Evolutionary conservation across 2,329 filamentous ascomycete species (phyloP).

Genomic region (Chaetomium olivaceum): DNA sequence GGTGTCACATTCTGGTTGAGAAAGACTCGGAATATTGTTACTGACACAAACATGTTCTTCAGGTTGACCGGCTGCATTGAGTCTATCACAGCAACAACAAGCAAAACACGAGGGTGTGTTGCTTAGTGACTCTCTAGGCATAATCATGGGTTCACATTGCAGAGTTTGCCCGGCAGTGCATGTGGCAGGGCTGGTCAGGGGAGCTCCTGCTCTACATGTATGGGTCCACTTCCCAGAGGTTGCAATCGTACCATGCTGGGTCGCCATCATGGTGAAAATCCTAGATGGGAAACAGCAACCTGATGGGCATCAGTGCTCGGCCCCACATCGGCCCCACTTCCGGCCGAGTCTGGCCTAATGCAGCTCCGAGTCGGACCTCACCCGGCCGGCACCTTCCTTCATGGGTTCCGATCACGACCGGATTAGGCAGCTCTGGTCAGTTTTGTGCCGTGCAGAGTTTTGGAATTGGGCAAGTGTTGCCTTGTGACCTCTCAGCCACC

Average conservation of each 20-base stretch:
- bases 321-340: conserved; percentile 5
- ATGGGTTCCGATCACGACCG: not conserved
- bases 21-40: not conserved
- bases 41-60: not conserved
- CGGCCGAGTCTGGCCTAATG: not conserved
- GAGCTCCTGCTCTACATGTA: not conserved
- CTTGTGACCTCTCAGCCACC: not conserved
- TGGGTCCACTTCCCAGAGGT: too few species aligned
- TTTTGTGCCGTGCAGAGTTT: not conserved
- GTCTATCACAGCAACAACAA: too few species aligned
- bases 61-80: not conserved
- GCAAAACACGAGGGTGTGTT: too few species aligned
- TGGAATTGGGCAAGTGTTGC: not conserved
- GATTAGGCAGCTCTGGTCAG: not conserved
- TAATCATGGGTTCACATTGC: too few species aligned
- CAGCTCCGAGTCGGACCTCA: not conserved
- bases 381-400: conserved; percentile 15
- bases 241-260: not conserved
- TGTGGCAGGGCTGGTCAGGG: not conserved
- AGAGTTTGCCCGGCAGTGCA: too few species aligned
- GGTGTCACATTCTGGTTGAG: not conserved
- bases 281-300: conserved; percentile 8
- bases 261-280: not conserved
- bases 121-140: not conserved
- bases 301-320: not conserved